These are phyloP conservation scores for Cordia subcordata DNA, from an alignment of 257 asterid genomes.

Conservation along the genomic window DNA sequence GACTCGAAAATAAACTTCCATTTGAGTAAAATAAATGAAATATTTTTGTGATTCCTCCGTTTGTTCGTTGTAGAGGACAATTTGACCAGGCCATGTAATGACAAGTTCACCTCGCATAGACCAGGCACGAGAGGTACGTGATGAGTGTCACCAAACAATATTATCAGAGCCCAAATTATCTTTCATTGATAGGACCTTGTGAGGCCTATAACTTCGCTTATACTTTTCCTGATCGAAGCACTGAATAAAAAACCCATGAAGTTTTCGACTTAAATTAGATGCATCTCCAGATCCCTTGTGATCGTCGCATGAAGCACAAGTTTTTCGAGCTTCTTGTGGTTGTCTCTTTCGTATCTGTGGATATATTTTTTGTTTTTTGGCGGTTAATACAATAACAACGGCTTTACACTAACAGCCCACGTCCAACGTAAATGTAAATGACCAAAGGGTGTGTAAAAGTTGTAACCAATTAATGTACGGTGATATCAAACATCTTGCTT, in stretches of 20 bases:
- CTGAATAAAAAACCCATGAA: background rate
- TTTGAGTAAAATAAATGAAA: no score
- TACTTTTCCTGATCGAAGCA: constrained; percentile 10
- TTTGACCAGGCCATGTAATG: constrained; percentile 16
- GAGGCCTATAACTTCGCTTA: constrained; percentile 32
- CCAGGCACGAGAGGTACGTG: constrained; percentile 8
- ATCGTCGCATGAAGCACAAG: constrained; percentile 7
- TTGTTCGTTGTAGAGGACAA: constrained; percentile 5
- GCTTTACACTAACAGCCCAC: constrained; percentile 13
- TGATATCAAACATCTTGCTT: background rate
- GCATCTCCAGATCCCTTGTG: constrained; percentile 1
- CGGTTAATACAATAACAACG: constrained; percentile 40
- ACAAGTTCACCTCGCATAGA: constrained; percentile 1
- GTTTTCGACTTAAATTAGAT: background rate
- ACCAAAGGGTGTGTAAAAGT: constrained; percentile 10
- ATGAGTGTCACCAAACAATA: constrained; percentile 9
- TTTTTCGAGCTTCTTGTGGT: constrained; percentile 19
- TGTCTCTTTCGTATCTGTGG: constrained; percentile 37
- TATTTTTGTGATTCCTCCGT: background rate
- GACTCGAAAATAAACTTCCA: no score
- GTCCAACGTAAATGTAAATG: constrained; percentile 11
- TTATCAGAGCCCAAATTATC: constrained; percentile 33
- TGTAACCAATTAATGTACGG: background rate
- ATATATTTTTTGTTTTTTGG: constrained; percentile 24
- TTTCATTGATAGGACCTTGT: constrained; percentile 44